Base-by-base conservation (phyloP, 768 basidiomycete species). In the Trametes cingulata region DNA sequence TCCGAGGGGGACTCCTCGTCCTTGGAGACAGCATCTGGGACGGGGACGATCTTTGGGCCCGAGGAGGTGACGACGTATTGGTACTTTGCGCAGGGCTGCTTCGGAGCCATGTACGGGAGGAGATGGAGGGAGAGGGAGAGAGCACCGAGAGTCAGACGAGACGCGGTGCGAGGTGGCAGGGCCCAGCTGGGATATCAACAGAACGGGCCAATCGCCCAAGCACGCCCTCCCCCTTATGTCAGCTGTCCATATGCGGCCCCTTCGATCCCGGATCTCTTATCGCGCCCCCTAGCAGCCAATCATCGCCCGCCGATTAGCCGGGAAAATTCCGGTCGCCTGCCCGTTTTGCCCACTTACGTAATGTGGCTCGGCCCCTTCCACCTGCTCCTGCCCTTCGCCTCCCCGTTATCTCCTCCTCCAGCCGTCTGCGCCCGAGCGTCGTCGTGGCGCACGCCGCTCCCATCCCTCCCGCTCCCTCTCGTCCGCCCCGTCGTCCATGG, bases 1-100 rank as follows among this genome's bases (percentile, higher is more conserved):
- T 91, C 90, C 61, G 85, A 89, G n/a, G 90, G 84, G 63, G 85
- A 85, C 74, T 92, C 90, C 71, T 92, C 90, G 74, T 89, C 87
- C 75, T 88, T 90, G 70, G 79, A 81, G 49, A 79, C 75, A 45
- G 80, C 78, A 69, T 88, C 84, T 68, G 85, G 81, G 66, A 87
- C 84, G 50, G 87, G 87, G 58, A 90, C 75, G 65, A 90, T 86
- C 78, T 86, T 87, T 56, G 86, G 85, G 59, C 84, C 84, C 41
- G 80, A 71, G 22, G 85, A 71, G 58, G 87, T 87, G 65, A 87
- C 79, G 64, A 90, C 83, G 80, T 88, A 90, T 79, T 90, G 82
- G 72, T 88, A 89, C 72, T 86, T 88, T 64, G 82, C 81, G 71
- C 84, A 86, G 64, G 81, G 80, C 58, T 83, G 81, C 68, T 85